These are phyloP conservation scores for Petasospora fabianii DNA, from an alignment of 1,139 yeast species.

Conservation along the genomic window DNA sequence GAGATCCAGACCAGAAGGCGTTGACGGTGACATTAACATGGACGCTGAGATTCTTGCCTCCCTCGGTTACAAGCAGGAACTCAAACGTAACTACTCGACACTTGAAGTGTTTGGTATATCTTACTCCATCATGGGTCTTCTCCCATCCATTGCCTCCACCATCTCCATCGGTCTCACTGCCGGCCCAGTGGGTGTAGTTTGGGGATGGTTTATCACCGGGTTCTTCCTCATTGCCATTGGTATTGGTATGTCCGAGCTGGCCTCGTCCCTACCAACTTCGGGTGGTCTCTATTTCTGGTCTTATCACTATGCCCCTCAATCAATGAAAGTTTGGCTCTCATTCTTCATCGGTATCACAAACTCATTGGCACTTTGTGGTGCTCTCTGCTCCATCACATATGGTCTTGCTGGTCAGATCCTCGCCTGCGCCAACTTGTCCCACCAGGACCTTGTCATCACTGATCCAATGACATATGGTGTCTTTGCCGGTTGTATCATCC, in stretches of 20 bases:
- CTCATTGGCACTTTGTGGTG: constrained; percentile 54
- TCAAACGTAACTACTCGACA: constrained; percentile 11
- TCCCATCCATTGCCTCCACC: constrained; percentile 44
- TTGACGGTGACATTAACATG: not conserved
- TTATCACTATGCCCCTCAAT: constrained; percentile 48
- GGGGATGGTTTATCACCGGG: constrained; percentile 69
- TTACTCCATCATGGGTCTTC: constrained; percentile 39
- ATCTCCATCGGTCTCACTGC: constrained; percentile 39
- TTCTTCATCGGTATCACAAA: constrained; percentile 59
- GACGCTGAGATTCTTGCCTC: constrained; percentile 13
- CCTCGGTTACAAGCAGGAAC: constrained; percentile 18
- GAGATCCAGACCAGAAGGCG: not conserved
- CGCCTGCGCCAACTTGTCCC: constrained; percentile 46
- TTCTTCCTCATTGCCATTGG: constrained; percentile 56
- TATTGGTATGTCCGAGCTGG: constrained; percentile 57
- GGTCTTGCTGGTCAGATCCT: constrained; percentile 54
- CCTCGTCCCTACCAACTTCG: constrained; percentile 67
- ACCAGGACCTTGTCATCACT: constrained; percentile 39
- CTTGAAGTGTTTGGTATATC: constrained; percentile 16
- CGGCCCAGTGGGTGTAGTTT: constrained; percentile 55
- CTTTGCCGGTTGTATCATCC: constrained; percentile 45
- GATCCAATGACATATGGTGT: constrained; percentile 41
- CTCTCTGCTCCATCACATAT: constrained; percentile 53
- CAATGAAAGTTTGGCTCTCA: constrained; percentile 39
- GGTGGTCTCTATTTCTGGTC: constrained; percentile 71